A percentile compares a stretch with the other conserved stretches of the same genome.
These are phyloP conservation scores for Coemansia sp. DNA, from an alignment of 192 early-diverging fungal genomes.

Conservation along the genomic window DNA sequence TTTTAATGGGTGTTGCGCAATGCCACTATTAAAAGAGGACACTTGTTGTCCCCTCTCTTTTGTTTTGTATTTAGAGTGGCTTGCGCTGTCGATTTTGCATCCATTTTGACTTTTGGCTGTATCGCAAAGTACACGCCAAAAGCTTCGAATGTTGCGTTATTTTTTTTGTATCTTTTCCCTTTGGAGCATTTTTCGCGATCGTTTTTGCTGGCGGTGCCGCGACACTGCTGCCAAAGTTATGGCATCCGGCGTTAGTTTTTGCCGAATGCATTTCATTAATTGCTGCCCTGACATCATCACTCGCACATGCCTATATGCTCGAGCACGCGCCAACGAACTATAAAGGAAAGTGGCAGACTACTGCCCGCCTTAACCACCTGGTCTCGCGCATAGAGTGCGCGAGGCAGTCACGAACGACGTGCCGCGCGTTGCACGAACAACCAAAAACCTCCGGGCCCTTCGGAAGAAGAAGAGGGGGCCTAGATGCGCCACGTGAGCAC, in stretches of 20 bases:
- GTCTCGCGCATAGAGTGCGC: not conserved
- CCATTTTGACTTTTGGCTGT: slow-evolving; percentile 37
- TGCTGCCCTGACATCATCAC: not conserved
- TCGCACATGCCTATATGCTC: not conserved
- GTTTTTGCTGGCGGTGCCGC: no score
- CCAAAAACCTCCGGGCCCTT: no score
- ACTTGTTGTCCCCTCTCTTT: not conserved
- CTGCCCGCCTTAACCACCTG: not conserved
- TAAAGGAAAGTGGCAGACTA: not conserved
- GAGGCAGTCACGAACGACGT: slow-evolving; percentile 2
- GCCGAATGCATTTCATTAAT: not conserved
- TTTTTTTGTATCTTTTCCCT: not conserved
- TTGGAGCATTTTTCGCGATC: no score
- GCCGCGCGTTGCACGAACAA: no score
- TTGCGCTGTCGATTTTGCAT: slow-evolving; percentile 15
- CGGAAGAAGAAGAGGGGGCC: not conserved
- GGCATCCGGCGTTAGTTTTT: not conserved
- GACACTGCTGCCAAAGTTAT: no score
- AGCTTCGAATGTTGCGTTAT: slow-evolving; percentile 53
- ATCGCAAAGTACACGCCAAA: slow-evolving; percentile 20
- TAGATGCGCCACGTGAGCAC: slow-evolving; percentile 3
- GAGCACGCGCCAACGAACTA: not conserved
- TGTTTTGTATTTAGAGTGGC: no score
- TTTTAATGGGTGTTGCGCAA: not conserved
- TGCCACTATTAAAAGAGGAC: not conserved